Conservation (phyloP, 192 early-diverging fungal species). For the Entomortierella beljakovae region DNA sequence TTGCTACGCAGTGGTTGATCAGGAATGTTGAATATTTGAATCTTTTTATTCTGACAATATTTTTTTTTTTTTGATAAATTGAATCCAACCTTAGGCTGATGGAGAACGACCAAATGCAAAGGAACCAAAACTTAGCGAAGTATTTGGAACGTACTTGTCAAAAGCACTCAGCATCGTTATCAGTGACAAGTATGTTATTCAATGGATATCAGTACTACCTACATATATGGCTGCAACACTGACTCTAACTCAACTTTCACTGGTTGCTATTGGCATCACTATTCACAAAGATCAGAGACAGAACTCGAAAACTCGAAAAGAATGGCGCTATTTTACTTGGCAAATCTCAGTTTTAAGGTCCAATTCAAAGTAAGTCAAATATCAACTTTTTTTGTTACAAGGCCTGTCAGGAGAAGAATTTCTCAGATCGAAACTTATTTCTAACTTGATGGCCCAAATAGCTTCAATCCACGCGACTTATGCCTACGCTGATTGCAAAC, state of each 20-base stretch:
- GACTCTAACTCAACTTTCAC: not conserved
- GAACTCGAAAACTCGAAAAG: slow-evolving; percentile 52
- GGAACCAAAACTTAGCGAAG: slow-evolving; percentile 43
- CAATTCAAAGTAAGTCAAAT: slow-evolving; percentile 60
- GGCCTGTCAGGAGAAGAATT: not conserved
- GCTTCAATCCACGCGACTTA: slow-evolving; percentile 56
- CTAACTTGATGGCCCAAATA: not conserved
- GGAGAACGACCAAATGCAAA: slow-evolving; percentile 16
- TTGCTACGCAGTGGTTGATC: not conserved
- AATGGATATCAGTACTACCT: not conserved
- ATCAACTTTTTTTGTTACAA: not conserved
- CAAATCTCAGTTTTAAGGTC: slow-evolving; percentile 59
- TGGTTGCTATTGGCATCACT: not conserved
- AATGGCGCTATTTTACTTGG: slow-evolving; percentile 51
- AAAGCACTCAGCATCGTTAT: slow-evolving; percentile 59
- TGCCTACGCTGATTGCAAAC: slow-evolving; percentile 58
- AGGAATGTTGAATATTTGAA: not conserved
- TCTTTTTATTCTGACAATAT: not conserved
- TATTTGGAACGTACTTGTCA: slow-evolving; percentile 47
- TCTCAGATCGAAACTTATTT: not conserved
- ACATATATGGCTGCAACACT: not conserved
- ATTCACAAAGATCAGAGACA: not conserved
- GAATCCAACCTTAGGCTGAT: not conserved
- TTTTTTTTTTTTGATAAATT: slow-evolving; percentile 1
- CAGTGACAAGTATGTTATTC: slow-evolving; percentile 52